Percentiles rank a stretch among this genome's conserved stretches.
phyloP scores from a whole-genome alignment of 2,329 filamentous ascomycete genomes.

The Penicillium sp. region DNA sequence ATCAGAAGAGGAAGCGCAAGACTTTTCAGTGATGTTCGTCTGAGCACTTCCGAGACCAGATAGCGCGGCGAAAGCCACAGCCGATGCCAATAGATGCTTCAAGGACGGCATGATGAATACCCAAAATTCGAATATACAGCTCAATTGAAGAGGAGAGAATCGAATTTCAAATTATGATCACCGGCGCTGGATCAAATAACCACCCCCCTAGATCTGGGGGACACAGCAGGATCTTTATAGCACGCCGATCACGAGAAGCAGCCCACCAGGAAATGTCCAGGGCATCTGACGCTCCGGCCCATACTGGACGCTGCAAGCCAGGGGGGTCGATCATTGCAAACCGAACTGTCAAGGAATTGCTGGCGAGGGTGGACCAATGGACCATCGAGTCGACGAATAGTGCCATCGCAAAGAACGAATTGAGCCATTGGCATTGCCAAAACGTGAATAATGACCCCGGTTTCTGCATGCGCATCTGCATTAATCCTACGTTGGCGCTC shows the following conservation, averaged over 20 bases:
- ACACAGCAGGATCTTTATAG: conserved; percentile 1
- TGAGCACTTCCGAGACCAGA: conserved; percentile 20
- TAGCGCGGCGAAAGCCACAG: conserved; percentile 10
- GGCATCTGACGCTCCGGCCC: conserved; percentile 7
- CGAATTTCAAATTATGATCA: not conserved
- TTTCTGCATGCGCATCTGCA: conserved; percentile 9
- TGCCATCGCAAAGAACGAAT: not conserved
- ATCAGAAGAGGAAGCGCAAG: conserved; percentile 20
- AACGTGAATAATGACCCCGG: conserved; percentile 3
- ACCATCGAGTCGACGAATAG: not conserved
- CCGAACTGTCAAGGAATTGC: conserved; percentile 24
- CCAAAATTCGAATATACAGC: not conserved
- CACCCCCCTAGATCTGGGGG: not conserved
- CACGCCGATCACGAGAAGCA: not conserved
- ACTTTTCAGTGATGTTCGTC: conserved; percentile 25
- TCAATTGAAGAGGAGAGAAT: not conserved
- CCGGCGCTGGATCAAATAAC: not conserved
- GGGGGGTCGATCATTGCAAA: conserved; percentile 21
- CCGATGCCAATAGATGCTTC: conserved; percentile 13
- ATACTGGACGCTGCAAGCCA: conserved; percentile 3
- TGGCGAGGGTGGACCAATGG: conserved; percentile 5
- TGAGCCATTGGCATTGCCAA: conserved; percentile 4
- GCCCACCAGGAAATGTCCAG: not conserved
- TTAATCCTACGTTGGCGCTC: conserved; percentile 19
- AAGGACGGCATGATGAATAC: conserved; percentile 17